Base-by-base conservation (phyloP, 805 yeast species). In the Yarrowia deformans region DNA sequence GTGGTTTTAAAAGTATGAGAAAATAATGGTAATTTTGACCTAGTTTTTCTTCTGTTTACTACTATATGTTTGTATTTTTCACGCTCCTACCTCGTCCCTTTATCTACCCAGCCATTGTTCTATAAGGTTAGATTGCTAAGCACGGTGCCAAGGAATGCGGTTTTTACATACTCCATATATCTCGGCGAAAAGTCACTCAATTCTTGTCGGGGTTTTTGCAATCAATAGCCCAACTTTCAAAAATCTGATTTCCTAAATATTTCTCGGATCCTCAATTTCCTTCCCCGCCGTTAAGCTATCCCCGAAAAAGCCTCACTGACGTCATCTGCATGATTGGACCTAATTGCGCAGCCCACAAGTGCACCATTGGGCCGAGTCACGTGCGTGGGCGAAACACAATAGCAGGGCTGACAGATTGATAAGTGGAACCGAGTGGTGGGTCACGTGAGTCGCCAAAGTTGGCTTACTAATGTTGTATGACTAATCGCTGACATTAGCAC, bases 291-390 rank as follows among this genome's bases (percentile, higher is more conserved):
- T 2, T 2, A 23, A 23, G 29, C 3, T 5, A 14, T 8, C 34
- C 12, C 34, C 60, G 45, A 54, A 54, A 54, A 54, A 54, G 60
- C 60, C 60, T 54, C 60, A 37, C 14, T 54, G 60, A 54, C 60
- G 60, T 54, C 60, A 54, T 23, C 60, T 54, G 60, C 60, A 54
- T 13, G 60, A 19, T 16, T 16, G 18, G 45, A 54, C 60, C 60
- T 54, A 39, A 54, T 19, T 12, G 32, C 45, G 45, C 60, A 54
- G 60, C 58, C 14, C 43, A 54, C 34, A 50, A 32, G 56, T 18
- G 42, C n/a, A 45, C 14, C 37, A n/a, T 12, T 16, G n/a, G 19
- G n/a, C 4, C 19, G 12, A 18, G 60, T 54, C 60, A 54, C 60
- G 60, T 54, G 56, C 40, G 4, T 19, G 34, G 12, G n/a, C 2